Percentiles rank a stretch among this genome's conserved stretches.
These are phyloP conservation scores for Colletotrichum chrysophilum DNA, from an alignment of 2,329 filamentous ascomycete genomes.

Conservation along the genomic window DNA sequence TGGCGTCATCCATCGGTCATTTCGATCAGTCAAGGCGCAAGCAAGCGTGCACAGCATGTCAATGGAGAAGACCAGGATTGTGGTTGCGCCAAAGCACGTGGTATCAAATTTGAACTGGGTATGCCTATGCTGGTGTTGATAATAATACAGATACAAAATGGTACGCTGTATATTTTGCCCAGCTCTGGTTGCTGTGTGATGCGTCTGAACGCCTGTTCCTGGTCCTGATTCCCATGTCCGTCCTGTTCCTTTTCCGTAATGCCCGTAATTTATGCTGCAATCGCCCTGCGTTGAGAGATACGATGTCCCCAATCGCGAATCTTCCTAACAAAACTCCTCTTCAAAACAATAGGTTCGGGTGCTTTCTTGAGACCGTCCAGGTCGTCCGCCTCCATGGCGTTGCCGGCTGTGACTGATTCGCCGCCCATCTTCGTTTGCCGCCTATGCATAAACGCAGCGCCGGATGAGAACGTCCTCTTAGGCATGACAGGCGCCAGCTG, in stretches of 20 bases:
- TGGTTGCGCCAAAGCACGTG: background rate
- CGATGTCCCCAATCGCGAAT: constrained; percentile 22
- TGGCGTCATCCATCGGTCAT: background rate
- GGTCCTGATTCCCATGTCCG: background rate
- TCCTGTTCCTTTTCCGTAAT: background rate
- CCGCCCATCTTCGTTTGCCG: constrained; percentile 19
- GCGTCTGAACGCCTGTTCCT: constrained; percentile 5
- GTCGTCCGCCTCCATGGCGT: background rate
- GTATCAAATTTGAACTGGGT: constrained; percentile 11
- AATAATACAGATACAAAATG: constrained; percentile 12
- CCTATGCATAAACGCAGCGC: constrained; percentile 28
- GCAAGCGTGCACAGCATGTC: background rate
- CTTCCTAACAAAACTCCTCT: constrained; percentile 7
- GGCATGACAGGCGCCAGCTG: background rate
- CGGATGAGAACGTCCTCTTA: constrained; percentile 25
- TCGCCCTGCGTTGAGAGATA: background rate
- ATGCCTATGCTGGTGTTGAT: background rate
- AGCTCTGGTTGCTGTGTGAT: constrained; percentile 4
- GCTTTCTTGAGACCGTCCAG: background rate
- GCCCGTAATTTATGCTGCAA: background rate
- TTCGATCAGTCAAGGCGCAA: background rate
- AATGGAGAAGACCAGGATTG: background rate
- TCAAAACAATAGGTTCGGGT: background rate
- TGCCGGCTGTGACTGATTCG: constrained; percentile 5
- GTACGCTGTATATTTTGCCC: background rate